Base-by-base conservation (phyloP, 495 filamentous ascomycete species). In the Tuber indicum region DNA sequence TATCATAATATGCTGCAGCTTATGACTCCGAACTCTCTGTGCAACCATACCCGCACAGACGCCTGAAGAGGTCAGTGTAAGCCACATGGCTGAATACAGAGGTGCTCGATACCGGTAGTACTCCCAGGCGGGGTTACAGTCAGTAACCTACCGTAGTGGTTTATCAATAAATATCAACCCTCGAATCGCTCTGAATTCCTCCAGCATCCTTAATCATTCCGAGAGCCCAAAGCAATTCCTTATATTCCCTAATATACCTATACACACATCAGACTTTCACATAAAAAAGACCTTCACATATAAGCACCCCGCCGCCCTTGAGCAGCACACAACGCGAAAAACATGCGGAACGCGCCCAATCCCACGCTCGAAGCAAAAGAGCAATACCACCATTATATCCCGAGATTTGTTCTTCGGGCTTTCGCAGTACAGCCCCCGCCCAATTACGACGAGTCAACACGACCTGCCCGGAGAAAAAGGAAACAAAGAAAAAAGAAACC, bases 331-430 rank as follows among this genome's bases (percentile, higher is more conserved):
- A 66, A 36, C 4, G 14, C 58, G 12, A 66, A 19, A 19, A 66
- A 17, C 26, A 32, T 36, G 49, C 49, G 49, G 58, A 66, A 0
- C 58, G n/a, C n/a, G 58, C 58, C 58, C 58, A 66, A 66, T 66
- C 58, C 58, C 58, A 66, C 16, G 58, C 26, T 66, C 58, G 58
- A 66, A 66, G 58, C 12, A 66, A 66, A 66, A 66, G 58, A 66
- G 58, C 83, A 85, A 49, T 85, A 86, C 77, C 85, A 86, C n/a
- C 85, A 86, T 75, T 85, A 84, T 74, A 81, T 86, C 71, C 85
- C 85, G 5, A 83, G 80, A 26, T 86, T 85, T 71, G 81, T 86
- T 71, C 84, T 86, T 17, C 72, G 79, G 14, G 82, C 84, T 41
- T 86, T 84, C 66, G 82, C 82, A 32, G 46, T 26, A 5, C 12